Conservation (phyloP, 176 grass and related monocot genomes). For the Rhipidocladum racemiflorum region DNA sequence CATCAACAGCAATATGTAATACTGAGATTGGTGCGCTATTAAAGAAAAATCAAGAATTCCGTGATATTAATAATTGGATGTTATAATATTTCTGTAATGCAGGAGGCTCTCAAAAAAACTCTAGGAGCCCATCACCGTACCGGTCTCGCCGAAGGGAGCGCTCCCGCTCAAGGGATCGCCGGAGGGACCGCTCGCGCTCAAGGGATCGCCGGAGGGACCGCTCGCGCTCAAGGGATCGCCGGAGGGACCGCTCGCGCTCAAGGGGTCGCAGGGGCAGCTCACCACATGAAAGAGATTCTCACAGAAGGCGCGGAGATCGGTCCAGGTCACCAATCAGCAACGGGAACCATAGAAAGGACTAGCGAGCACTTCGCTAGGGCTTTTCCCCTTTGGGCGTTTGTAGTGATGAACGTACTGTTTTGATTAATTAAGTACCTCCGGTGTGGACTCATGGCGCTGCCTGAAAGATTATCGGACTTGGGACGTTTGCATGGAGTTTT, state of each 20-base stretch:
- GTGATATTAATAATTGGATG: neutral
- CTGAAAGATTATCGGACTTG: neutral
- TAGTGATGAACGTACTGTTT: neutral
- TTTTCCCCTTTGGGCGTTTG: neutral
- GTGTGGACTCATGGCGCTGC: neutral
- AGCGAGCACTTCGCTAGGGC: neutral
- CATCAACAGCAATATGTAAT: neutral
- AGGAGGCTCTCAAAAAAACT: slow-evolving; percentile 33
- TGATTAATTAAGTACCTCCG: neutral
- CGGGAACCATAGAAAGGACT: slow-evolving; percentile 35
- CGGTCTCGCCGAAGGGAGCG: slow-evolving; percentile 56
- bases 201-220: slow-evolving; percentile 28
- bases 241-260: slow-evolving; percentile 26
- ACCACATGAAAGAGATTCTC: slow-evolving; percentile 35
- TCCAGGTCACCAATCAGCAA: slow-evolving; percentile 42
- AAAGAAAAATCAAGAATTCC: neutral
- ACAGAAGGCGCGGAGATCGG: slow-evolving; percentile 39
- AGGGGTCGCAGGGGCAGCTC: slow-evolving; percentile 34
- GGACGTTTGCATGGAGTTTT: neutral
- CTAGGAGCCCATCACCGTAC: slow-evolving; percentile 37
- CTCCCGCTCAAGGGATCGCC: slow-evolving; percentile 36
- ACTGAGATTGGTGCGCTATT: neutral
- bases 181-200: slow-evolving; percentile 25
- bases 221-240: slow-evolving; percentile 28
- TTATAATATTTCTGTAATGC: slow-evolving; percentile 4